phyloP scores from a whole-genome alignment of 208 protist genomes.

The Vickermania spadyakhi region DNA sequence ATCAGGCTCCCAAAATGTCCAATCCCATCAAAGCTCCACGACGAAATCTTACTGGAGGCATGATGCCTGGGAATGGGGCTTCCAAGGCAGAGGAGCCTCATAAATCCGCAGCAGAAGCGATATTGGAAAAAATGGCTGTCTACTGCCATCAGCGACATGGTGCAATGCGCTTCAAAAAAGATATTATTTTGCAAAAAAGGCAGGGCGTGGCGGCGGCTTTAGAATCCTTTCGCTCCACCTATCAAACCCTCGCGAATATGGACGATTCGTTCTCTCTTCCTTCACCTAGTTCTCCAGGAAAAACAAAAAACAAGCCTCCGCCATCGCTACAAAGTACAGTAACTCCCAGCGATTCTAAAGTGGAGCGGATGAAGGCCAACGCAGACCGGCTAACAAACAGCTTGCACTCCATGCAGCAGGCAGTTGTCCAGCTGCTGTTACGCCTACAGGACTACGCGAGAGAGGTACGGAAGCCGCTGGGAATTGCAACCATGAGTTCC shows the following conservation, averaged over 20 bases:
- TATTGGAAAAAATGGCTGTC: neutral
- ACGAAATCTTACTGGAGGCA: neutral
- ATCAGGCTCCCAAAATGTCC: neutral
- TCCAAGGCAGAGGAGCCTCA: neutral
- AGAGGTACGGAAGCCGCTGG: slow-evolving; percentile 23
- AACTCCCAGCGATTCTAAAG: neutral
- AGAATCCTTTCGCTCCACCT: neutral
- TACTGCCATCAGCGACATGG: neutral
- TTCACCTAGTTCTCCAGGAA: too few relatives aligned
- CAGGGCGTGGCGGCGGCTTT: neutral
- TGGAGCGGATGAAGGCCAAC: slow-evolving; percentile 5
- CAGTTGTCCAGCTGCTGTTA: slow-evolving; percentile 29
- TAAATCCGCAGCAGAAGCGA: neutral
- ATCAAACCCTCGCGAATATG: neutral
- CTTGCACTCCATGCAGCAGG: slow-evolving; percentile 20
- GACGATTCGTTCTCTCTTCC: neutral
- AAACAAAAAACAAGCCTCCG: neutral
- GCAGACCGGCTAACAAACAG: slow-evolving; percentile 23
- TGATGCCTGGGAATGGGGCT: neutral
- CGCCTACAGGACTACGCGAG: slow-evolving; percentile 20
- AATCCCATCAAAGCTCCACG: neutral
- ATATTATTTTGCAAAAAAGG: neutral
- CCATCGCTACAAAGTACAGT: neutral
- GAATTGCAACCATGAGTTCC: slow-evolving; percentile 5
- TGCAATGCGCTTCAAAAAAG: neutral